A percentile compares a stretch with the other conserved stretches of the same genome.
Conservation (phyloP, 2,329 filamentous ascomycete species). For the Chaetomium olivaceum region DNA sequence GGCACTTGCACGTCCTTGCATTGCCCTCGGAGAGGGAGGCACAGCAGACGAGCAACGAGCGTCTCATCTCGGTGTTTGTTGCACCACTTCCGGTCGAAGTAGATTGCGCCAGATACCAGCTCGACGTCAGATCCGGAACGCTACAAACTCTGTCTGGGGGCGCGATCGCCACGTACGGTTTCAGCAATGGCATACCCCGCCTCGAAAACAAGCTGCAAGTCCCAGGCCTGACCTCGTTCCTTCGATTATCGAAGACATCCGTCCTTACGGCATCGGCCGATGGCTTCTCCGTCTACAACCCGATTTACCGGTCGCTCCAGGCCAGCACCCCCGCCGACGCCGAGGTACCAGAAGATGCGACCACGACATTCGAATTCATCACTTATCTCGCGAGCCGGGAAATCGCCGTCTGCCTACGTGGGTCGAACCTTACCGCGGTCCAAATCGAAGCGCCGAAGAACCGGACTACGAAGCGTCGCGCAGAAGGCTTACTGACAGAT, state of each 20-base stretch:
- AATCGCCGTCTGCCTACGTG: slow-evolving; percentile 64
- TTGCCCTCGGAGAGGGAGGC: slow-evolving; percentile 28
- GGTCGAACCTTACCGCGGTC: slow-evolving; percentile 64
- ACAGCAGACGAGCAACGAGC: slow-evolving; percentile 22
- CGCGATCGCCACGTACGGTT: slow-evolving; percentile 61
- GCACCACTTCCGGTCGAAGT: slow-evolving; percentile 28
- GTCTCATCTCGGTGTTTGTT: slow-evolving; percentile 33
- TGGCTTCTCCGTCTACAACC: slow-evolving; percentile 65
- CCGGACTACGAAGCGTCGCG: slow-evolving; percentile 56
- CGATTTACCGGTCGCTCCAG: slow-evolving; percentile 65
- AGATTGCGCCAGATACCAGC: slow-evolving; percentile 26
- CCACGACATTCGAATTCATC: slow-evolving; percentile 48
- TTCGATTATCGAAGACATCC: slow-evolving; percentile 66
- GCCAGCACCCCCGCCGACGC: slow-evolving; percentile 49
- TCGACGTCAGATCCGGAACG: slow-evolving; percentile 64
- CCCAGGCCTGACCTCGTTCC: slow-evolving; percentile 59
- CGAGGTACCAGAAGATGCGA: slow-evolving; percentile 44
- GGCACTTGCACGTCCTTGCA: slow-evolving; percentile 42
- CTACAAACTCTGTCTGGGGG: slow-evolving; percentile 60
- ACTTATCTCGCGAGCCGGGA: slow-evolving; percentile 67
- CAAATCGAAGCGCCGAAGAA: slow-evolving; percentile 65
- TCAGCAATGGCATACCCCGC: slow-evolving; percentile 60
- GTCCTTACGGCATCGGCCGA: slow-evolving; percentile 61
- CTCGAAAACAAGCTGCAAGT: slow-evolving; percentile 56
- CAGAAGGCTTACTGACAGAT: slow-evolving; percentile 68